Base-by-base conservation (phyloP, 805 yeast genomes). In the Zygoascus biomembranicola region DNA sequence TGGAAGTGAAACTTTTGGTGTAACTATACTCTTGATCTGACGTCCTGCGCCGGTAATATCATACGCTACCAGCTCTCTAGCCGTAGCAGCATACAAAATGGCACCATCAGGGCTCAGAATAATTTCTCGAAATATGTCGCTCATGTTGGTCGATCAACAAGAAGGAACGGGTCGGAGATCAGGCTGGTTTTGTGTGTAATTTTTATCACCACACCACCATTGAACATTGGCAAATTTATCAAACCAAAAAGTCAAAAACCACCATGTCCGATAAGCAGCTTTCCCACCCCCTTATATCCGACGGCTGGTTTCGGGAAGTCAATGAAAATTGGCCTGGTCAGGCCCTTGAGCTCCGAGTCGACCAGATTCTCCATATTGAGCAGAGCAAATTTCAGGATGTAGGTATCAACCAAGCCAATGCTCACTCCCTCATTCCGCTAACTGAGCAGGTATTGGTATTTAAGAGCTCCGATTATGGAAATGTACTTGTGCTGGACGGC, bases 291-390 rank as follows among this genome's bases (percentile, higher is more conserved):
- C 14, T 53, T 1, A 50, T 57, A 13, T 42, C 35, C 45, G 90
- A 94, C 72, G 97, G 97, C 66, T 92, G 99, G 99, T 92, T 92
- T 75, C 83, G 92, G 65, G 99, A 92, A 73, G 77, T 87, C 69
- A 87, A 96, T 61, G 88, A 90, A 71, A 87, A 95, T 68, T 92
- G 97, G 95, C 98, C 99, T 32, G 99, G 99, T 60, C 96, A 90
- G 78, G 98, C 97, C 62, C 84, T 94, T 94, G 80, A 90, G 51
- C 77, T 92, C 62, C 80, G 83, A 59, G 98, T 92, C 55, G 89
- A 92, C 61, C 82, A 90, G 71, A 80, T 92, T 51, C 77, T 92
- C 60, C 90, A 87, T 73, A 85, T 80, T 57, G 96, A 85, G 69
- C 79, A 84, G 71, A 87, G 97, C 56, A 79, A 84, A 71, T 92